These are phyloP conservation scores for Telopea speciosissima DNA, from an alignment of 177 flowering plant species.

Conservation along the genomic window DNA sequence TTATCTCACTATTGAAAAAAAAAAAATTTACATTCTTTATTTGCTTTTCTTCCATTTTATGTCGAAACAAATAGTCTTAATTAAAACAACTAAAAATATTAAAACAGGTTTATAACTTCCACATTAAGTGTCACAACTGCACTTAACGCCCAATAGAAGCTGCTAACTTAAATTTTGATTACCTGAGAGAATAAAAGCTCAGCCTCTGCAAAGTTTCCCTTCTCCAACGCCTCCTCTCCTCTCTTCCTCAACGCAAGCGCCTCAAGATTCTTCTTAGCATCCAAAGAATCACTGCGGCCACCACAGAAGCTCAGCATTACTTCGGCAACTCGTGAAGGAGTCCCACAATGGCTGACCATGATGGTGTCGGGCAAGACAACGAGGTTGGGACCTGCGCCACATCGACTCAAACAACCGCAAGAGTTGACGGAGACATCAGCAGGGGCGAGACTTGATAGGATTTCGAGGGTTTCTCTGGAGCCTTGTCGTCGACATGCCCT, in stretches of 20 bases:
- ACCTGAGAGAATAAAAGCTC: conserved; percentile 62
- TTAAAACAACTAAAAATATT: too few relatives aligned
- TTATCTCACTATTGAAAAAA: too few relatives aligned
- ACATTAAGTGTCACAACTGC: neutral
- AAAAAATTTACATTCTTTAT: too few relatives aligned
- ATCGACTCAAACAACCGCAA: conserved; percentile 79
- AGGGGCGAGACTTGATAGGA: conserved; percentile 55
- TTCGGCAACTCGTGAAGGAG: conserved; percentile 53
- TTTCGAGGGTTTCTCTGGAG: conserved; percentile 55
- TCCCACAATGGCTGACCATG: conserved; percentile 59
- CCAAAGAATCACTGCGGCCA: conserved; percentile 8
- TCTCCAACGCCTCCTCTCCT: conserved; percentile 49
- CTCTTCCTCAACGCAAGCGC: conserved; percentile 75
- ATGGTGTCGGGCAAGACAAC: conserved; percentile 50
- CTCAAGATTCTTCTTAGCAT: conserved; percentile 33
- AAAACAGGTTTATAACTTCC: too few relatives aligned
- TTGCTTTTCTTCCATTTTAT: too few relatives aligned
- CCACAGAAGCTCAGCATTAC: conserved; percentile 32
- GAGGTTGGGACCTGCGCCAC: conserved; percentile 89
- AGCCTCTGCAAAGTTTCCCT: conserved; percentile 43
- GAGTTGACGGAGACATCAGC: conserved; percentile 48
- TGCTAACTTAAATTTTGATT: neutral
- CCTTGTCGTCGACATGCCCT: conserved; percentile 71
- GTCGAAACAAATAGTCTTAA: too few relatives aligned
- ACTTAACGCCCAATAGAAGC: neutral